These are phyloP conservation scores for Saccharomycopsis hybrid DNA, from an alignment of 1,139 yeast species.

Conservation along the genomic window DNA sequence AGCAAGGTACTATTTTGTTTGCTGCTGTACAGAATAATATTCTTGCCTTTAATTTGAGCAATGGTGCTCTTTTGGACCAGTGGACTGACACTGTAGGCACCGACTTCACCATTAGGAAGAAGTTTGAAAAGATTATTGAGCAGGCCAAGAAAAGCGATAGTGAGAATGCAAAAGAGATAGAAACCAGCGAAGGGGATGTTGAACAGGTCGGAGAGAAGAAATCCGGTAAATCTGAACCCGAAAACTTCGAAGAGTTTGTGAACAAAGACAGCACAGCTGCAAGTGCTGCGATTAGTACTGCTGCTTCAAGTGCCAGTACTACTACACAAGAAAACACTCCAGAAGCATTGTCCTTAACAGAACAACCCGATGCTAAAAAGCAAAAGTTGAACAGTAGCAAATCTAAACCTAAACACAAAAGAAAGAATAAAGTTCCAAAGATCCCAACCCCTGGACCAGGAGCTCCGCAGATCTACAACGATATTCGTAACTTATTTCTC, in stretches of 20 bases:
- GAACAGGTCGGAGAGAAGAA: constrained; percentile 23
- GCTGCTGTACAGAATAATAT: constrained; percentile 52
- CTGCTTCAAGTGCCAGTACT: neutral
- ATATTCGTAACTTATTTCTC: constrained; percentile 55
- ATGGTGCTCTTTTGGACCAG: constrained; percentile 37
- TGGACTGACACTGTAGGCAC: constrained; percentile 38
- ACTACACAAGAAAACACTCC: neutral
- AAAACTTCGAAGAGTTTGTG: constrained; percentile 22
- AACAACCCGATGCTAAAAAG: constrained; percentile 19
- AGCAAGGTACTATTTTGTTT: constrained; percentile 42
- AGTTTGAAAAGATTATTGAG: constrained; percentile 29
- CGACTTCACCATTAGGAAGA: constrained; percentile 29
- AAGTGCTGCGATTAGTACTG: neutral
- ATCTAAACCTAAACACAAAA: constrained; percentile 14
- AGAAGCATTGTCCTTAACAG: constrained; percentile 25
- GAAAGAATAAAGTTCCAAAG: constrained; percentile 41
- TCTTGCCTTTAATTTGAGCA: constrained; percentile 39
- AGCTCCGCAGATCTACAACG: constrained; percentile 58
- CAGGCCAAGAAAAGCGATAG: constrained; percentile 28
- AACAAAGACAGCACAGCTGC: neutral
- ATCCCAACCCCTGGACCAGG: constrained; percentile 61
- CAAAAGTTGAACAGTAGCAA: constrained; percentile 9
- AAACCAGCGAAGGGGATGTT: constrained; percentile 23
- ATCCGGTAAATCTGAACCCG: too few species aligned
- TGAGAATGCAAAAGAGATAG: constrained; percentile 22